These are phyloP conservation scores for Chenopodium album DNA, from an alignment of 148 eudicot genomes.

Conservation along the genomic window DNA sequence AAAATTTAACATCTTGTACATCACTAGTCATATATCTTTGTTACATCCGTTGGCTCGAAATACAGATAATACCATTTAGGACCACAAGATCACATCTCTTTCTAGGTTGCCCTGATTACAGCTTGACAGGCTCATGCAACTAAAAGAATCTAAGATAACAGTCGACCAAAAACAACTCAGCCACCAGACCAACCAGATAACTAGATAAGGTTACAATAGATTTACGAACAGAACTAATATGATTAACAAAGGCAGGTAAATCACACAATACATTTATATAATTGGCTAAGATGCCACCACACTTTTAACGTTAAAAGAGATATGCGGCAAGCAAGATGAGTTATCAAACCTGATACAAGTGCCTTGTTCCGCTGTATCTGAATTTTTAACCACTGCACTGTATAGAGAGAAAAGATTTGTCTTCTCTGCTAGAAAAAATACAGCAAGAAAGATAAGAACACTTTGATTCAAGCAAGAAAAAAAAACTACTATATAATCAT, in stretches of 20 bases:
- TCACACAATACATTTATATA: too few species aligned
- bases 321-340: not conserved
- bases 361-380: not conserved
- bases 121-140: not conserved
- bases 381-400: too few species aligned
- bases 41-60: not conserved
- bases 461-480: not conserved
- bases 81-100: not conserved
- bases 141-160: too few species aligned
- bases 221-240: too few species aligned
- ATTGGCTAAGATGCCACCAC: too few species aligned
- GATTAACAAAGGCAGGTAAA: too few species aligned
- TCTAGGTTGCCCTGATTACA: not conserved
- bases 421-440: not conserved
- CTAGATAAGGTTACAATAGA: too few species aligned
- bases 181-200: not conserved
- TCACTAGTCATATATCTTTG: not conserved
- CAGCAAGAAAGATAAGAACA: not conserved
- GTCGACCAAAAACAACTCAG: not conserved
- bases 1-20: not conserved
- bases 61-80: not conserved
- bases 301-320: not conserved
- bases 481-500: not conserved
- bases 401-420: not conserved
- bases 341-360: not conserved